Percentiles rank a stretch among this genome's conserved stretches.
Conservation (phyloP, 2,329 filamentous ascomycete genomes). For the Colletotrichum tabaci region DNA sequence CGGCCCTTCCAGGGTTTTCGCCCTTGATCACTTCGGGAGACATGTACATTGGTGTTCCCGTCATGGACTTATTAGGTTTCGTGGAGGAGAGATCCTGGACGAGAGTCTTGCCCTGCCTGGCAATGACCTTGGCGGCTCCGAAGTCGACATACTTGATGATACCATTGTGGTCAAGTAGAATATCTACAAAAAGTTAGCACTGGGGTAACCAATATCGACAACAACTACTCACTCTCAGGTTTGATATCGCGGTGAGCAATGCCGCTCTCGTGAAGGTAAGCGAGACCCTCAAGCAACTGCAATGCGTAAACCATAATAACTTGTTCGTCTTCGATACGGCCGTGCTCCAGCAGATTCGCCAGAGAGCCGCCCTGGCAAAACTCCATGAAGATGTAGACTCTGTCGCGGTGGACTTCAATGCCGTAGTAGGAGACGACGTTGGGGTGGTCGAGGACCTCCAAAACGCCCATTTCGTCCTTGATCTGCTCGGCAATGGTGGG, state of each 20-base stretch:
- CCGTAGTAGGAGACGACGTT: constrained; percentile 99
- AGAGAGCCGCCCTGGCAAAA: constrained; percentile 97
- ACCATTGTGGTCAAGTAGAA: constrained; percentile 95
- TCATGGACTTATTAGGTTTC: constrained; percentile 89
- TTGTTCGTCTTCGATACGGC: constrained; percentile 96
- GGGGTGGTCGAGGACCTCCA: constrained; percentile 95
- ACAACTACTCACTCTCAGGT: constrained; percentile 82
- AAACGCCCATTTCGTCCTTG: constrained; percentile 94
- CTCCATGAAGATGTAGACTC: constrained; percentile 99
- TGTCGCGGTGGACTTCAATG: constrained; percentile 97
- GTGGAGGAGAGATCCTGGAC: constrained; percentile 74
- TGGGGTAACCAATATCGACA: neutral
- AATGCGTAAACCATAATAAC: constrained; percentile 97
- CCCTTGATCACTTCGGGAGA: constrained; percentile 98
- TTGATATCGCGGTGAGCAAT: constrained; percentile 99
- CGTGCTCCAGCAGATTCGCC: constrained; percentile 91
- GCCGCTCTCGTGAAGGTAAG: constrained; percentile 90
- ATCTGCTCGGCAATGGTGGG: constrained; percentile 95
- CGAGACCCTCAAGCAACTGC: constrained; percentile 93
- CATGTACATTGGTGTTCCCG: constrained; percentile 99
- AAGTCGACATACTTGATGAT: constrained; percentile 99
- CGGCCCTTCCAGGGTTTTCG: constrained; percentile 83
- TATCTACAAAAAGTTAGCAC: constrained; percentile 70
- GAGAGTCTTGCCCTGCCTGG: constrained; percentile 90
- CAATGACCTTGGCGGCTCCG: constrained; percentile 96